phyloP scores from a whole-genome alignment of 2,329 filamentous ascomycete species.

The Botrytis cinerea region DNA sequence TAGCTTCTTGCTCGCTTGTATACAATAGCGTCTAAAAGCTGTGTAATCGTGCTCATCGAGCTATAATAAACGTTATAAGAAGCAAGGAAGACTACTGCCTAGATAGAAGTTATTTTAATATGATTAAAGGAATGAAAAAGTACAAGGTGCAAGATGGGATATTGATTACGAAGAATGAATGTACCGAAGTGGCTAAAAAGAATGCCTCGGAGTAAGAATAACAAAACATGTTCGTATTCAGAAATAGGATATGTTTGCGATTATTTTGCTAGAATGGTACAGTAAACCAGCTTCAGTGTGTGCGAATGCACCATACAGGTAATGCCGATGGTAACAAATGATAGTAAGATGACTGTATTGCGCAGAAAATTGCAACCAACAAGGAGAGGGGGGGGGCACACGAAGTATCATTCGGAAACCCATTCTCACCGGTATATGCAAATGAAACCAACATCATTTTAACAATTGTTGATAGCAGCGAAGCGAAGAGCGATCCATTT shows the following conservation, averaged over 20 bases:
- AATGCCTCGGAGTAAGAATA: background rate
- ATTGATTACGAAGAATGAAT: background rate
- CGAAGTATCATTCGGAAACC: background rate
- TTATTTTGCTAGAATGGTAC: too few species aligned
- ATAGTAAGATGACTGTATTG: background rate
- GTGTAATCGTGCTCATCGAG: background rate
- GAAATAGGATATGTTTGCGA: background rate
- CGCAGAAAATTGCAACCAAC: background rate
- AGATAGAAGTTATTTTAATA: background rate
- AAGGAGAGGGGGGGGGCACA: background rate
- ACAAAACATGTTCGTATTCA: slow-evolving; percentile 5
- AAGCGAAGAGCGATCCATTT: background rate
- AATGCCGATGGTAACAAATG: background rate
- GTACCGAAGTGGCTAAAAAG: background rate
- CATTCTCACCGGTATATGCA: background rate
- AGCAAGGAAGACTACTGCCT: background rate
- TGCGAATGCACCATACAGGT: background rate
- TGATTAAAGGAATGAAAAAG: too few species aligned
- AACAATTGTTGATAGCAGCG: background rate
- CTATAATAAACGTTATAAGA: background rate
- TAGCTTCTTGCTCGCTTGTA: background rate
- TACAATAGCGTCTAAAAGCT: background rate
- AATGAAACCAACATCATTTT: background rate
- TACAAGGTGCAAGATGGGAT: too few species aligned
- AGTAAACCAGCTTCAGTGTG: background rate